A percentile compares a stretch with the other conserved stretches of the same genome.
phyloP scores from a whole-genome alignment of 306 rosid species.

The Canavalia gladiata region DNA sequence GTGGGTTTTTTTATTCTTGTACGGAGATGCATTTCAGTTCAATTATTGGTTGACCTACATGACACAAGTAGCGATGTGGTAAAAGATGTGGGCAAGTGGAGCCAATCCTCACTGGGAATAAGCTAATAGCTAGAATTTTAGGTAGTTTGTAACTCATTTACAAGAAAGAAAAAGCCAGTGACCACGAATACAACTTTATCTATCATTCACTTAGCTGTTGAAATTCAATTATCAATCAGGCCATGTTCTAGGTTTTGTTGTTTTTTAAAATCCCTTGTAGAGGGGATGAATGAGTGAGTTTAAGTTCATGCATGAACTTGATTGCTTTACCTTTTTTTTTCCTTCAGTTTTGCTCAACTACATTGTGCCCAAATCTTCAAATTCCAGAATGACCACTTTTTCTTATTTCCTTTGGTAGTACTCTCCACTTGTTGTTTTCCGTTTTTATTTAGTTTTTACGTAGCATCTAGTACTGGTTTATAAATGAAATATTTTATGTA shows the following conservation, averaged over 20 bases:
- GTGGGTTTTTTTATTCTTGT: neutral
- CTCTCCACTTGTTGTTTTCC: neutral
- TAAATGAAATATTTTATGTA: neutral
- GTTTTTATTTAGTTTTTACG: neutral
- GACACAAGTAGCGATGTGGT: neutral
- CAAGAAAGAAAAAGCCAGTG: neutral
- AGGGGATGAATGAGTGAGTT: neutral
- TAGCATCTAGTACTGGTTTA: neutral
- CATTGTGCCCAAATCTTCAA: neutral
- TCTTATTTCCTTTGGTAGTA: neutral
- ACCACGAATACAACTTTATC: neutral
- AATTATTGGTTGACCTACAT: neutral
- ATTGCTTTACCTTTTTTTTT: neutral
- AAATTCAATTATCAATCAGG: conserved; percentile 5
- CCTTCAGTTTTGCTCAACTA: neutral
- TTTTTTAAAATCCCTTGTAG: neutral
- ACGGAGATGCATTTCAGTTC: conserved; percentile 3
- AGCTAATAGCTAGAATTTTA: neutral
- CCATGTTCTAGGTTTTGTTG: neutral
- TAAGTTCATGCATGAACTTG: neutral
- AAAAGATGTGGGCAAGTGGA: neutral
- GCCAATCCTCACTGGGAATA: neutral
- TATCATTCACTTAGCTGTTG: neutral
- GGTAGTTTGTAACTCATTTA: neutral
- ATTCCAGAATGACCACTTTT: neutral